phyloP scores from a whole-genome alignment of 208 protist genomes.

The Lotmaria passim region DNA sequence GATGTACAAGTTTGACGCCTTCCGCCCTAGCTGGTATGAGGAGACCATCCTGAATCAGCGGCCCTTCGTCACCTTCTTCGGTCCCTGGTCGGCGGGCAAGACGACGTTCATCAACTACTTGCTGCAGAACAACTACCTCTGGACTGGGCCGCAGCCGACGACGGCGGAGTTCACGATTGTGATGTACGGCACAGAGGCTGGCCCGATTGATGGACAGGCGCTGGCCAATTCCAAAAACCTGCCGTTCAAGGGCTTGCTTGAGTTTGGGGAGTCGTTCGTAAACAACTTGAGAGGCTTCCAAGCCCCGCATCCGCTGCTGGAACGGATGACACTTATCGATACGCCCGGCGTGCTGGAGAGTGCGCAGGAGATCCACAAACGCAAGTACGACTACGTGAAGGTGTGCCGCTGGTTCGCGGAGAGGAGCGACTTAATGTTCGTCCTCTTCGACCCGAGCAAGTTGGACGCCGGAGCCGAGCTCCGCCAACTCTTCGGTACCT shows the following conservation, averaged over 20 bases:
- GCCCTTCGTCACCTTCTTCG: constrained; percentile 77
- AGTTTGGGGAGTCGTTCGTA: constrained; percentile 91
- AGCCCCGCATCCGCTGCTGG: constrained; percentile 80
- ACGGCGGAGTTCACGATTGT: constrained; percentile 82
- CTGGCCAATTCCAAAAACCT: constrained; percentile 81
- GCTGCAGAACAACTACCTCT: constrained; percentile 73
- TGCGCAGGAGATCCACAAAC: constrained; percentile 53
- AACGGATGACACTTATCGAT: constrained; percentile 79
- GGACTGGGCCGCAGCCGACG: constrained; percentile 80
- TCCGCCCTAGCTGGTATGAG: constrained; percentile 67
- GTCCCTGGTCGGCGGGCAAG: constrained; percentile 82
- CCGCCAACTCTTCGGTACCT: constrained; percentile 57
- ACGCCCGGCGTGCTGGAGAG: constrained; percentile 82
- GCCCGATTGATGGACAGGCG: constrained; percentile 83
- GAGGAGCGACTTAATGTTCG: constrained; percentile 78
- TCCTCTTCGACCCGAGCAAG: constrained; percentile 85
- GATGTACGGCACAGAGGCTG: constrained; percentile 65
- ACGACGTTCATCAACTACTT: constrained; percentile 86
- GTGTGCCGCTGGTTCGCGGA: constrained; percentile 81
- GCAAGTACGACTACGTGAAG: constrained; percentile 76
- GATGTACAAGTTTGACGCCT: constrained; percentile 70
- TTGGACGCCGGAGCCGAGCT: constrained; percentile 76
- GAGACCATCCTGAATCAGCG: constrained; percentile 66
- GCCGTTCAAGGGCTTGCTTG: constrained; percentile 87
- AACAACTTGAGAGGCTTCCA: constrained; percentile 86